Evolutionary conservation across 2,329 filamentous ascomycete genomes (phyloP), one percentile per base, ranked within the genome.

Genomic region (Fusarium virguliforme): DNA sequence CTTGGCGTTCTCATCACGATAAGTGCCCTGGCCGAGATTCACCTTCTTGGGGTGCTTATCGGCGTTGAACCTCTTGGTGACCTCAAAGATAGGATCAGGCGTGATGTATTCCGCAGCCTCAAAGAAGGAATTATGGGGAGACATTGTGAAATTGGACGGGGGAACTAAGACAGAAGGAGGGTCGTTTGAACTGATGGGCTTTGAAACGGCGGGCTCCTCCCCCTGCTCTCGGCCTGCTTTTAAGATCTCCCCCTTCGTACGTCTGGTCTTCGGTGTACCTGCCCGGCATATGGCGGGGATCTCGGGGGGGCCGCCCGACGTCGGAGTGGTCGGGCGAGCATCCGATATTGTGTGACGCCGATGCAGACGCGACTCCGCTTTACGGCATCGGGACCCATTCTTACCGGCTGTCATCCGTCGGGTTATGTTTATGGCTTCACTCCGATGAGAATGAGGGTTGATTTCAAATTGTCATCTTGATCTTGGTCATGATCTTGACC

Each of bases 21-120:
- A 83, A 0, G 79, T 77, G 1, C 82, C 82, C 28, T 78, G 76
- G 1, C 81, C 81, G 6, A 84, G 75, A 43, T 82, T 83, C 58
- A 82, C 78, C 66, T 83, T 83, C 2, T 74, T 77, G 0, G 76
- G 71, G 7, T 61, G 41, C 2, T 64, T 22, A 34, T 83, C 81
- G 0, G 74, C 77, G 5, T 76, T 66, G 61, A 76, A 83, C 0
- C 72, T 63, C 48, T 74, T 77, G 2, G 78, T 81, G 1, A 82
- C 73, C 18, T 79, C 79, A 41, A 82, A 82, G 18, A 80, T 79
- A 35, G 72, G 65, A 60, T 81, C 80, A 0, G 77, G 75, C 5
- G 76, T 71, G 32, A 80, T 73, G 51, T 72, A 74, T 22, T 74
- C 61, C 22, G 73, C 74, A 9, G 67, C 53, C 3, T 64, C 66